These are phyloP conservation scores for Fomes fomentarius DNA, from an alignment of 1,284 basidiomycete species.

Conservation along the genomic window DNA sequence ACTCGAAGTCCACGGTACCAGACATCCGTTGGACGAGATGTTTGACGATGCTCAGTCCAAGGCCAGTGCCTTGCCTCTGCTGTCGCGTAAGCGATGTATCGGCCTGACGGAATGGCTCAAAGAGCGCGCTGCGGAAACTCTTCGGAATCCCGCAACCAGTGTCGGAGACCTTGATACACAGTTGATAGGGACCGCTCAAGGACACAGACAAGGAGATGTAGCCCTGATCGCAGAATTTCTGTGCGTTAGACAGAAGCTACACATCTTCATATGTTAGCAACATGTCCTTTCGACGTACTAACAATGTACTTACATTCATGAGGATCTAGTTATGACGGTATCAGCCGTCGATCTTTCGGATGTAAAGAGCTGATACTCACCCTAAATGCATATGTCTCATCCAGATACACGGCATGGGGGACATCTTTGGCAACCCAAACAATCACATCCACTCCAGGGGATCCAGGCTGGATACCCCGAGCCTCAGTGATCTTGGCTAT, in stretches of 20 bases:
- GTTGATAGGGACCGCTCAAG: conserved; percentile 26
- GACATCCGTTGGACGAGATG: conserved; percentile 37
- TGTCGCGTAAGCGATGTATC: conserved; percentile 33
- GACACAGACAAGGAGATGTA: conserved; percentile 31
- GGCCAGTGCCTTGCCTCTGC: conserved; percentile 33
- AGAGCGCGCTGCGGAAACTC: conserved; percentile 33
- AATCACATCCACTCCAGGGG: conserved; percentile 31
- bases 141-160: conserved; percentile 36
- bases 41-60: conserved; percentile 37
- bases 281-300: background rate
- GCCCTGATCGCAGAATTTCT: conserved; percentile 36
- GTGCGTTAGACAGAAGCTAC: conserved; percentile 36
- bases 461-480: conserved; percentile 24
- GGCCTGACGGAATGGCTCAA: conserved; percentile 36
- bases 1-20: conserved; percentile 34
- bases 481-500: conserved; percentile 33
- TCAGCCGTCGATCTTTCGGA: background rate
- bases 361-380: conserved; percentile 17
- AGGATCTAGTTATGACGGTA: conserved; percentile 22
- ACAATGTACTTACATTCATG: conserved; percentile 31
- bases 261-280: background rate
- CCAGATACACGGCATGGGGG: conserved; percentile 30
- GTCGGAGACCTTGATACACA: conserved; percentile 32
- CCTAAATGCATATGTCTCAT: conserved; percentile 36
- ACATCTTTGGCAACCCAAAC: conserved; percentile 31